A percentile compares a stretch with the other conserved stretches of the same genome.
phyloP scores from a whole-genome alignment of 805 yeast species.

The Yamadazyma nakazawae region DNA sequence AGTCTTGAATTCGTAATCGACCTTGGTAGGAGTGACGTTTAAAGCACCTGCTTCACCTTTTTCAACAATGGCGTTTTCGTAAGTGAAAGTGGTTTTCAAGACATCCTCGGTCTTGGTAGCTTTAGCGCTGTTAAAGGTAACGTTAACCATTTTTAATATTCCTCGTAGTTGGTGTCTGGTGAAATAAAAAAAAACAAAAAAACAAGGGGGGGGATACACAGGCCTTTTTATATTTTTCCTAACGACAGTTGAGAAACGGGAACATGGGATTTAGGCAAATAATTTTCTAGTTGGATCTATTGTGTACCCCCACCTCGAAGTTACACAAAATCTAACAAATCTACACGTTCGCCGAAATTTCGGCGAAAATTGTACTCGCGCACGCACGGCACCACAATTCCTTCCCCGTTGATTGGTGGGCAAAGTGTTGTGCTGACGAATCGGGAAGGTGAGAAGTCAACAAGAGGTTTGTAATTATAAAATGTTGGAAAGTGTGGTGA shows the following conservation, averaged over 20 bases:
- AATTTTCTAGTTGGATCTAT: neutral
- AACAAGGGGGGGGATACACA: neutral
- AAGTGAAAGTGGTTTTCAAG: constrained; percentile 60
- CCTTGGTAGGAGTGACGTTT: constrained; percentile 65
- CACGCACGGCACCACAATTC: constrained; percentile 1
- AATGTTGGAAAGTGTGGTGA: too few relatives aligned
- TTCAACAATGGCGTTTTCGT: constrained; percentile 73
- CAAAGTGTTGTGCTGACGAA: neutral
- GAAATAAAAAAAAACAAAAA: neutral
- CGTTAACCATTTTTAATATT: constrained; percentile 29
- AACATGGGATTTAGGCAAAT: neutral
- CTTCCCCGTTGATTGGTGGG: too few relatives aligned
- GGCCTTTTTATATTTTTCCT: neutral
- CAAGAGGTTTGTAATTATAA: too few relatives aligned
- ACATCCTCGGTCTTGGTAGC: constrained; percentile 48
- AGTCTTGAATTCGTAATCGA: constrained; percentile 81
- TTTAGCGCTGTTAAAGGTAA: constrained; percentile 56
- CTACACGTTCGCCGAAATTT: constrained; percentile 6
- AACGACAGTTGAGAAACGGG: neutral
- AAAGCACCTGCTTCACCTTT: constrained; percentile 49
- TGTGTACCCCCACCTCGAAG: constrained; percentile 1
- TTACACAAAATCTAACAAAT: constrained; percentile 4
- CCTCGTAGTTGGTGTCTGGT: neutral
- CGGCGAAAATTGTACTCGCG: constrained; percentile 7
- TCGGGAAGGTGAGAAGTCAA: neutral